phyloP scores from a whole-genome alignment of 2,329 filamentous ascomycete genomes.

The Clarireedia hainanense region DNA sequence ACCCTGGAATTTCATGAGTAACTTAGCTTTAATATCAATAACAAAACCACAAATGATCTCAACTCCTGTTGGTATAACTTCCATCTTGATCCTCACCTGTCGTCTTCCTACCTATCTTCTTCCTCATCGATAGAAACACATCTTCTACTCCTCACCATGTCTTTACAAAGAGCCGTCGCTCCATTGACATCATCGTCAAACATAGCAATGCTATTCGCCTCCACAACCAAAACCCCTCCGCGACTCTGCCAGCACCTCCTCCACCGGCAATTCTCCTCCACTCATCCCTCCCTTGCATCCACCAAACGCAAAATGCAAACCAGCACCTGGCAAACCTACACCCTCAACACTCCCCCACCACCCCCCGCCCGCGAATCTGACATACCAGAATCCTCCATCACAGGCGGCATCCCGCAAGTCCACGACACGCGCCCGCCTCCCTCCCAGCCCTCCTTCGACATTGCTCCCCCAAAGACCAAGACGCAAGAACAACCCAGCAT shows the following conservation, averaged over 20 bases:
- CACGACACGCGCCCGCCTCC: slow-evolving; percentile 41
- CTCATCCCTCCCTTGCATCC: slow-evolving; percentile 35
- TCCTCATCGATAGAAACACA: neutral
- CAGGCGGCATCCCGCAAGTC: slow-evolving; percentile 35
- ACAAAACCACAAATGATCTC: neutral
- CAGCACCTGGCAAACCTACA: slow-evolving; percentile 54
- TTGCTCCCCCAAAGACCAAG: slow-evolving; percentile 1
- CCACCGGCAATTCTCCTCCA: slow-evolving; percentile 39
- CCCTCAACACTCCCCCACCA: slow-evolving; percentile 37
- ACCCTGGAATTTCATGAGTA: neutral
- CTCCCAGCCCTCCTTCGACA: slow-evolving; percentile 29
- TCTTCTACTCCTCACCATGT: slow-evolving; percentile 17
- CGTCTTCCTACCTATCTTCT: neutral
- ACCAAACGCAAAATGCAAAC: slow-evolving; percentile 57
- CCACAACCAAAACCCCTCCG: slow-evolving; percentile 26
- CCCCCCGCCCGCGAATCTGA: slow-evolving; percentile 47
- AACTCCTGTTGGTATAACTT: neutral
- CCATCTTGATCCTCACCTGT: neutral
- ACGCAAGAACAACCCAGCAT: slow-evolving; percentile 31
- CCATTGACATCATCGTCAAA: slow-evolving; percentile 27
- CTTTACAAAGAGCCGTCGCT: slow-evolving; percentile 22
- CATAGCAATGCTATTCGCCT: slow-evolving; percentile 26
- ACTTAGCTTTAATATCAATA: neutral
- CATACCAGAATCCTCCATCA: slow-evolving; percentile 54
- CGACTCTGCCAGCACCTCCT: slow-evolving; percentile 31